Evolutionary conservation across 2,329 filamentous ascomycete genomes (phyloP), one percentile per base, ranked within the genome.

Genomic region (Nigrospora oryzae): DNA sequence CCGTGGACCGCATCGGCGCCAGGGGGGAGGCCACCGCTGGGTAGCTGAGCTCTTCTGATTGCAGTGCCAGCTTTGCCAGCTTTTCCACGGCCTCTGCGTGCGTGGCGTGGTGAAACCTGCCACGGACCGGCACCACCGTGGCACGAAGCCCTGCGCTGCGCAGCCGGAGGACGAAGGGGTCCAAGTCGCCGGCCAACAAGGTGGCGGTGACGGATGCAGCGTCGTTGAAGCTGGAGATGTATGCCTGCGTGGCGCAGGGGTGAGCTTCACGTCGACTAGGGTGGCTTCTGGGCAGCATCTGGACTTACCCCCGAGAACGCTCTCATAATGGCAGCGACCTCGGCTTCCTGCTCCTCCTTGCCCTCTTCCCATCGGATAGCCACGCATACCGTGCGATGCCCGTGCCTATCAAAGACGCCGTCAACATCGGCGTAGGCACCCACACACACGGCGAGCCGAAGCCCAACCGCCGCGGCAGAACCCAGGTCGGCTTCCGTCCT

Each of bases 371-470:
- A 23, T 4, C 19, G 19, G 4, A 23, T 6, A 6, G 19, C 19
- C 6, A 23, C 19, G 19, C 19, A 23, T n/a, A n/a, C n/a, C n/a
- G n/a, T n/a, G n/a, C n/a, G n/a, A n/a, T n/a, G n/a, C n/a, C 19
- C 6, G 19, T 6, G 19, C 6, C 19, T 23, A 6, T 4, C 19
- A 23, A 23, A 23, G 19, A 23, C 19, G 19, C 19, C 44, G 28
- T 52, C 53, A 13, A 15, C 46, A 32, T 49, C 49, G 10, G 44
- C 38, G 32, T 43, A 47, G 31, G 45, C 51, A 19, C 42, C 51
- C 28, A 47, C 45, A 12, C 32, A 48, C 11, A 53, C 30, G 3
- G 49, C 53, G 4, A 53, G 42, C 2, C 51, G 42, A n/a, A 54
- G 43, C 7, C 44, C 48, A 36, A 43, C 32, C 28, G 42, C 49